Evolutionary conservation across 75 land plant species (phyloP), one percentile per base, ranked within the genome.

Genomic region (Sequoiadendron giganteum): DNA sequence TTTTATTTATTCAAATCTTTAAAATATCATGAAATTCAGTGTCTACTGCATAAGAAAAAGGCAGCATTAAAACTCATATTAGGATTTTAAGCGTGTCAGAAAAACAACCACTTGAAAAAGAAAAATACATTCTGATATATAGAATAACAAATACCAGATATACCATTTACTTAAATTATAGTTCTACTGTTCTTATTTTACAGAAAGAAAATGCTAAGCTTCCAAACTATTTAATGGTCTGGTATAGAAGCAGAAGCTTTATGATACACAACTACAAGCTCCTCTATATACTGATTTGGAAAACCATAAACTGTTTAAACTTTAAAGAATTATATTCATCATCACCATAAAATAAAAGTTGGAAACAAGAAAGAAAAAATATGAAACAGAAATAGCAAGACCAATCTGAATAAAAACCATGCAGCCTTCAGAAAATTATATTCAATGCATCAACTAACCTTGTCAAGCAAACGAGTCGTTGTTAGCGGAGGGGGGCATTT

Each of bases 401-500:
- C 7, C 47, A 81, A 42, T 19, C 30, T 43, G 3, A 82, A 47
- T 47, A 82, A 4, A 25, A 28, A 82, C 7, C 28, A 25, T n/a
- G 15, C 52, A 11, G 30, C 52, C 25, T 82, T 82, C 49, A 28
- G 32, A 82, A n/a, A 34, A 45, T 47, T 11, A 28, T 82, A n/a
- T 11, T 82, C 30, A 47, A 82, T 47, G 84, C n/a, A 28, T 32
- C 52, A 3, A 81, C n/a, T 85, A 85, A 97, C 99, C 94, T 97
- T 97, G 90, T 97, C 99, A 85, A 97, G 90, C 34, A 97, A 89
- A 21, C 99, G 90, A 14, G 98, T 84, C 28, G 98, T 96, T 73
- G 99, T 97, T 80, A 93, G 97, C 83, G 99, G 99, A 81, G 99
- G 97, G 1, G 99, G 95, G 77, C 99, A 97, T 75, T 95, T 95